A percentile compares a stretch with the other conserved stretches of the same genome.
Evolutionary conservation across 176 grass and related monocot genomes (phyloP).

Genomic region (Zea mays): DNA sequence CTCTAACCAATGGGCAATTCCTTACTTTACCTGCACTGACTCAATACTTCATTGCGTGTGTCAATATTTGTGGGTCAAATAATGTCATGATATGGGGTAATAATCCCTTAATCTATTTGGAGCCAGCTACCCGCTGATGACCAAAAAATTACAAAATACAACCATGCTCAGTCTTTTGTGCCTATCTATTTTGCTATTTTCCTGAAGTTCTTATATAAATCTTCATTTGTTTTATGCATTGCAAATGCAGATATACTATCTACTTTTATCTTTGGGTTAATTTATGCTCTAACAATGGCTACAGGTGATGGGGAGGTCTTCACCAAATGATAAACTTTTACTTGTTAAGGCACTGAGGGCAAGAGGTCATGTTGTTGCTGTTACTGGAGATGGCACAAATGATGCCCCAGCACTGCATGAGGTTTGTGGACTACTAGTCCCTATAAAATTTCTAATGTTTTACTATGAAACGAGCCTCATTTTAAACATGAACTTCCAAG

Average conservation of each 20-base stretch:
- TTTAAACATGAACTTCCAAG: neutral
- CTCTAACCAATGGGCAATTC: neutral
- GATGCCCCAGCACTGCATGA: slow-evolving; percentile 93
- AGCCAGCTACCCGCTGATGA: too few relatives aligned
- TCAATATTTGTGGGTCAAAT: too few relatives aligned
- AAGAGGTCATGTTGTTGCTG: slow-evolving; percentile 81
- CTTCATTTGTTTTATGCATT: slow-evolving; percentile 4
- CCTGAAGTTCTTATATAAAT: neutral
- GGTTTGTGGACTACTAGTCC: slow-evolving; percentile 41
- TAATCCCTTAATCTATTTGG: neutral
- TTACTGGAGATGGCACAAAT: slow-evolving; percentile 97
- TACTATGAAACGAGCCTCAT: slow-evolving; percentile 15
- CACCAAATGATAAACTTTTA: slow-evolving; percentile 92
- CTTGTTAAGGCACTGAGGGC: slow-evolving; percentile 78
- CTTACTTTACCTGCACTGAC: neutral
- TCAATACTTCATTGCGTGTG: neutral
- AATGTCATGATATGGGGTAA: neutral
- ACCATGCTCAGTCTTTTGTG: neutral
- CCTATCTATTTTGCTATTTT: slow-evolving; percentile 1
- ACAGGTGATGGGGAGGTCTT: slow-evolving; percentile 95
- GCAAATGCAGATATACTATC: neutral
- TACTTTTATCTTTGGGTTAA: neutral
- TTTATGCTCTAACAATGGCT: slow-evolving; percentile 33
- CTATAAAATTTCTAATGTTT: neutral
- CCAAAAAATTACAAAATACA: neutral